These are phyloP conservation scores for Schizonepeta tenuifolia DNA, from an alignment of 257 asterid genomes.

Conservation along the genomic window DNA sequence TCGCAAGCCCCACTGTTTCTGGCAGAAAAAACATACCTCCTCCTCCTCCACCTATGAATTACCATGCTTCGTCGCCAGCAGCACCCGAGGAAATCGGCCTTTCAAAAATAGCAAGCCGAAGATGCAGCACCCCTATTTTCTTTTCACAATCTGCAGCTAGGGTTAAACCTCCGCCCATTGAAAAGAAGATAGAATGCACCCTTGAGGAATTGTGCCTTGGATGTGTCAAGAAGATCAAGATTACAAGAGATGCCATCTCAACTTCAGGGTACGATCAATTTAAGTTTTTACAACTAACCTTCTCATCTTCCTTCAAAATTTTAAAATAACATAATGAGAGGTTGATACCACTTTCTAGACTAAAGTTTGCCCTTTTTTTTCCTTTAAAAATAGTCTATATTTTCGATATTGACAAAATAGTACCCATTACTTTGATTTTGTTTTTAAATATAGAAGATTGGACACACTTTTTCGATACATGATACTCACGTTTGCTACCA, in stretches of 20 bases:
- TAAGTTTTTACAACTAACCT: not conserved
- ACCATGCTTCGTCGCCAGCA: constrained; percentile 43
- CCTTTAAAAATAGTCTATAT: too few species aligned
- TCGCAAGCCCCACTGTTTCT: constrained; percentile 41
- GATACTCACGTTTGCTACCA: too few species aligned
- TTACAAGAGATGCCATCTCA: constrained; percentile 82
- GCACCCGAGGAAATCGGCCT: constrained; percentile 41
- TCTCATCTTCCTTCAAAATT: too few species aligned
- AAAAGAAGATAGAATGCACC: constrained; percentile 79
- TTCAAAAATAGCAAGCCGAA: constrained; percentile 50
- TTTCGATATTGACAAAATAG: too few species aligned
- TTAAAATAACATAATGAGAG: too few species aligned
- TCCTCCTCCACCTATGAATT: constrained; percentile 39
- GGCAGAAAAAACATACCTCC: constrained; percentile 34
- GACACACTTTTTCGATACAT: too few species aligned
- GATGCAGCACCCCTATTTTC: constrained; percentile 65
- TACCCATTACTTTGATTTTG: too few species aligned
- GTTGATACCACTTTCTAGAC: too few species aligned
- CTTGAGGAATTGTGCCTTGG: constrained; percentile 87
- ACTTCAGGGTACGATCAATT: constrained; percentile 59
- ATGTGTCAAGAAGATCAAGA: constrained; percentile 71
- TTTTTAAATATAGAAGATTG: too few species aligned
- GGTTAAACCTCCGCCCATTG: constrained; percentile 66
- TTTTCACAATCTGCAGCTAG: constrained; percentile 70
- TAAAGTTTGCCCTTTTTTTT: too few species aligned